Conservation (phyloP, 139 green algal genomes). For the Chlorella vulgaris region DNA sequence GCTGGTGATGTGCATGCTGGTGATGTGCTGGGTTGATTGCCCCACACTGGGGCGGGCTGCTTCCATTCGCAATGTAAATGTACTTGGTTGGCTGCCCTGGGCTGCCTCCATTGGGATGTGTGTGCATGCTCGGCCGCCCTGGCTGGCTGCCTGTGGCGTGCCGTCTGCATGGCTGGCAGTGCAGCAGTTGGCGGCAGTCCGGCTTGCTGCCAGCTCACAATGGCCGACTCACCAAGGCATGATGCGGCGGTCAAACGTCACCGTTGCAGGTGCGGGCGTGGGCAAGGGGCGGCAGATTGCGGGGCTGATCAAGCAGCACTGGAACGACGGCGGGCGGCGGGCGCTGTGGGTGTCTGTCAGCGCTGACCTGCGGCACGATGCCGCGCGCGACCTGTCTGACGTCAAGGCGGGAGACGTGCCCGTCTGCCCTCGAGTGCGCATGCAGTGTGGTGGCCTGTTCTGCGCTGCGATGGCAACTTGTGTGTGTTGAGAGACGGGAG, state of each 20-base stretch:
- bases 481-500: too few relatives aligned
- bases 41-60: background rate
- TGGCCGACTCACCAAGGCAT: background rate
- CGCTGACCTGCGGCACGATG: conserved; percentile 76
- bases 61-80: too few relatives aligned
- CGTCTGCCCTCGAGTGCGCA: conserved; percentile 58
- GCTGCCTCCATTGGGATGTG: too few relatives aligned
- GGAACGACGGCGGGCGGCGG: conserved; percentile 44
- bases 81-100: too few relatives aligned
- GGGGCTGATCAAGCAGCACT: conserved; percentile 60
- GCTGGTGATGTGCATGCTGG: too few relatives aligned
- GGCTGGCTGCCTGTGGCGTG: too few relatives aligned
- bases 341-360: conserved; percentile 82
- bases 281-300: conserved; percentile 88
- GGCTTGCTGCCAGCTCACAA: background rate
- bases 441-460: background rate
- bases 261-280: conserved; percentile 65
- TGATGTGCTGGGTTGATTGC: background rate
- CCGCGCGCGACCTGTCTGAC: conserved; percentile 80
- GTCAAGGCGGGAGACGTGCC: conserved; percentile 47
- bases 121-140: too few relatives aligned
- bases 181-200: too few relatives aligned
- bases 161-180: too few relatives aligned
- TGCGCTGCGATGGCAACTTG: too few relatives aligned
- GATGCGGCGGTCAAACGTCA: background rate